phyloP scores from a whole-genome alignment of 1,284 basidiomycete species.

The Ustilago tritici region DNA sequence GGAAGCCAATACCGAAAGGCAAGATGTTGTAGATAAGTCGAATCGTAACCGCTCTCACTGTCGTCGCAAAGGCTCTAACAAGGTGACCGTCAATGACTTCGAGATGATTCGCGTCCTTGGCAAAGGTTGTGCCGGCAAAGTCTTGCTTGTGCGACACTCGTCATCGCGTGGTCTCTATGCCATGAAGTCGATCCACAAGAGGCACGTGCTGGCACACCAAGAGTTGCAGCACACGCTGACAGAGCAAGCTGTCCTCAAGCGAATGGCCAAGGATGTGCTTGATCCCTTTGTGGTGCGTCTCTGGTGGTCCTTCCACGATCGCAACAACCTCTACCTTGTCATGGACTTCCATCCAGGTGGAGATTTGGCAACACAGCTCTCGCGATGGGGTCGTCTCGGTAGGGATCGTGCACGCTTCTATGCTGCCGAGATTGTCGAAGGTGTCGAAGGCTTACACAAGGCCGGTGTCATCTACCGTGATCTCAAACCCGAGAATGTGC shows the following conservation, averaged over 20 bases:
- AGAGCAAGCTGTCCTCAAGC: slow-evolving; percentile 73
- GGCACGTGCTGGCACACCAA: slow-evolving; percentile 68
- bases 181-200: slow-evolving; percentile 69
- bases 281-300: slow-evolving; percentile 69
- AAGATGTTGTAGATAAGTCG: slow-evolving; percentile 5
- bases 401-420: slow-evolving; percentile 96
- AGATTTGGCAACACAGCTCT: slow-evolving; percentile 83
- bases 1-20: slow-evolving; percentile 20
- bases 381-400: slow-evolving; percentile 92
- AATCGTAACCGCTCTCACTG: slow-evolving; percentile 19
- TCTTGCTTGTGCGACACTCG: slow-evolving; percentile 65
- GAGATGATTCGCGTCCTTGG: slow-evolving; percentile 68
- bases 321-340: slow-evolving; percentile 68
- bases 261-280: slow-evolving; percentile 75
- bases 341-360: slow-evolving; percentile 93
- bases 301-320: slow-evolving; percentile 69
- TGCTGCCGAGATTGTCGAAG: slow-evolving; percentile 97
- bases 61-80: slow-evolving; percentile 48
- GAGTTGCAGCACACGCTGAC: slow-evolving; percentile 69
- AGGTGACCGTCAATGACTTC: slow-evolving; percentile 76
- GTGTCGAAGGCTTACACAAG: slow-evolving; percentile 96
- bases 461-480: slow-evolving; percentile 99
- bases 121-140: slow-evolving; percentile 69
- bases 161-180: slow-evolving; percentile 61
- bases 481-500: slow-evolving; percentile 98